Conservation (phyloP, 176 grass and related monocot species). For the barley (Hordeum vulgare) region MorexV3_pseudomolecules_assembly NC_058519.1:270058633-270059132, state of each 20-base stretch:
- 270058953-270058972: background rate
- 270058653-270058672: constrained; percentile 62
- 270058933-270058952: background rate
- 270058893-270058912: background rate
- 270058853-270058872: constrained; percentile 75
- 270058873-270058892: constrained; percentile 87
- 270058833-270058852: constrained; percentile 77
- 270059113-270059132: background rate
- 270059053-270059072: constrained; percentile 7
- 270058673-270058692: constrained; percentile 85
- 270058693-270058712: constrained; percentile 78
- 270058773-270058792: constrained; percentile 66
- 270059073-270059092: background rate
- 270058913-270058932: background rate
- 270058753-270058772: constrained; percentile 65
- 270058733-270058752: constrained; percentile 69
- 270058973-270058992: background rate
- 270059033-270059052: background rate
- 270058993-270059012: background rate
- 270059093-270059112: background rate
- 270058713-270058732: constrained; percentile 97
- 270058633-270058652: background rate
- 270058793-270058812: constrained; percentile 66
- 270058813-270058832: constrained; percentile 69
- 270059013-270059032: background rate